Evolutionary conservation across 2,329 filamentous ascomycete species (phyloP), one percentile per base, ranked within the genome.

Genomic region (Macrophomina pseudophaseolina): DNA sequence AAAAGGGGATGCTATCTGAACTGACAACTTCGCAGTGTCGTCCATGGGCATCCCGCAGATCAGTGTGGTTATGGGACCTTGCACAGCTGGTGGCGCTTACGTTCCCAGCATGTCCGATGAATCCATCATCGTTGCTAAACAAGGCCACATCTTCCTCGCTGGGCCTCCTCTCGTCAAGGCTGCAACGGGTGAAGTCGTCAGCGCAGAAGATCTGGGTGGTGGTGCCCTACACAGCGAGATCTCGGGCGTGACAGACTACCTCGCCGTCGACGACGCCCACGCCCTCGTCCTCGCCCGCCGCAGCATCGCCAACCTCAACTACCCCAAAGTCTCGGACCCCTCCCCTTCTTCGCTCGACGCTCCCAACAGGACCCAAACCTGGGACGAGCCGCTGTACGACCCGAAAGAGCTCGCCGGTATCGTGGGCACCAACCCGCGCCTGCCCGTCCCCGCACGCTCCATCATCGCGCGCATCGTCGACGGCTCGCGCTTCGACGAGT

Each of bases 41-140:
- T 87, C 91, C 1, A 82, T 90, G 71, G 93, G 93, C 4, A 97
- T 98, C 69, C 94, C 94, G 1, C 94, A 98, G 76, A 91, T 99
- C 72, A 90, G 92, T 9, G 93, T 97, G 2, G 94, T 99, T 54
- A 97, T 99, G 94, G 94, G 94, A 0, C 92, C 94, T 51, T 99
- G 95, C 80, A 99, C 95, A 0, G 94, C 94, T 1, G 94, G 94
- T 60, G 94, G 94, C 56, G 94, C 94, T 30, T 98, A 99, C 77
- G 94, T 98, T 11, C 94, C 94, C 11, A 93, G 92, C 73, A 98
- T 99, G 94, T 94, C 91, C 68, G 95, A 98, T 77, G 95, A 98
- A 84, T 93, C 89, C 76, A 97, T 99, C 79, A 98, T 99, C 70
- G 95, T 98, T 46, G 89, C 93, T 74, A 91, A 94, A 63, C 94